phyloP scores from a whole-genome alignment of 164 flowering plant species.

The Dillenia suffruticosa region DNA sequence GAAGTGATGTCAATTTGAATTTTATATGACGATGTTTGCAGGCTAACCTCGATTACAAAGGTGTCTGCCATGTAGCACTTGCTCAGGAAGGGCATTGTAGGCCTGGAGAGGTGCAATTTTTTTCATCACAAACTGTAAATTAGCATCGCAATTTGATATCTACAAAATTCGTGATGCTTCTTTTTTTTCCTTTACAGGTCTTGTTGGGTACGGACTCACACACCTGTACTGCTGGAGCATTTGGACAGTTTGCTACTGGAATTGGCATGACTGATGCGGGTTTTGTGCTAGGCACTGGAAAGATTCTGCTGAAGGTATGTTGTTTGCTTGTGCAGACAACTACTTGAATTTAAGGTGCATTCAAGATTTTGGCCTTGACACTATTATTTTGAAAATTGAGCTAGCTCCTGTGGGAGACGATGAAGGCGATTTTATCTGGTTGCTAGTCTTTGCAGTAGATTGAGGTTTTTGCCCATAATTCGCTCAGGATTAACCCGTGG shows the following conservation, averaged over 20 bases:
- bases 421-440: too few species aligned
- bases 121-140: not conserved
- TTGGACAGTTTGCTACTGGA: slow-evolving; percentile 98
- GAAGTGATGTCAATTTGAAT: not conserved
- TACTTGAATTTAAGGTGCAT: too few species aligned
- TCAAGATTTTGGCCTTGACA: too few species aligned
- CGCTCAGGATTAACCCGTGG: too few species aligned
- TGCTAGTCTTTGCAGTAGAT: too few species aligned
- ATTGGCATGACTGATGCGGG: slow-evolving; percentile 99
- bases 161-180: not conserved
- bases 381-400: too few species aligned
- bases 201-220: slow-evolving; percentile 97
- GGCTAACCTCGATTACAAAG: slow-evolving; percentile 98
- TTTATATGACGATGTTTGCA: slow-evolving; percentile 23
- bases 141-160: not conserved
- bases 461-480: too few species aligned
- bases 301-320: slow-evolving; percentile 80
- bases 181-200: slow-evolving; percentile 38
- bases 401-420: too few species aligned
- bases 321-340: not conserved
- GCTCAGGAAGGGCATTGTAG: slow-evolving; percentile 99
- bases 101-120: slow-evolving; percentile 87
- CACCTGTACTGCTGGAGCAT: slow-evolving; percentile 99
- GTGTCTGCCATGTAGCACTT: slow-evolving; percentile 97
- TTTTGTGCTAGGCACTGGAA: slow-evolving; percentile 91